Conservation (phyloP, 805 yeast species). For the Ogataea kodamae region DNA sequence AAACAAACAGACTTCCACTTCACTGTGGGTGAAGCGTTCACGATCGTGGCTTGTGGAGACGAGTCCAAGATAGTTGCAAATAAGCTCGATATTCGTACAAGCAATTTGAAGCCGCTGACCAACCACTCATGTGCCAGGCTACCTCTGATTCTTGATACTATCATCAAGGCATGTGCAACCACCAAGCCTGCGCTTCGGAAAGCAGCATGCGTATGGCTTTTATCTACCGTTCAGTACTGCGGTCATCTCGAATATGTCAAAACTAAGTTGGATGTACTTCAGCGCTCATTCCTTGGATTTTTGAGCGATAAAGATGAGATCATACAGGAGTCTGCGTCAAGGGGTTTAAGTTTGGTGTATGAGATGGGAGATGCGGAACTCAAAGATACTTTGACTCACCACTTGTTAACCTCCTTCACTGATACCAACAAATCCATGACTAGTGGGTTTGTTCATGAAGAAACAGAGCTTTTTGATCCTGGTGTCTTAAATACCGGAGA, state of each 20-base stretch:
- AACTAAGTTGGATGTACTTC: slow-evolving; percentile 55
- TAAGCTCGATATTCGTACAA: slow-evolving; percentile 51
- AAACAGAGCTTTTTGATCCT: slow-evolving; percentile 81
- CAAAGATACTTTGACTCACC: slow-evolving; percentile 69
- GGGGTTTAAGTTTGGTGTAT: slow-evolving; percentile 80
- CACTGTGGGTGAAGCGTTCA: slow-evolving; percentile 79
- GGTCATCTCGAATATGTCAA: slow-evolving; percentile 42
- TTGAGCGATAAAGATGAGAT: slow-evolving; percentile 80
- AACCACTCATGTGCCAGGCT: slow-evolving; percentile 11
- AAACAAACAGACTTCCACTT: slow-evolving; percentile 76
- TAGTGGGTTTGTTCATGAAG: slow-evolving; percentile 70
- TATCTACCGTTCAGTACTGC: slow-evolving; percentile 75
- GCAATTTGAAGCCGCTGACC: slow-evolving; percentile 10
- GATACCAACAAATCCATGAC: slow-evolving; percentile 52
- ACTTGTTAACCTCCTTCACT: slow-evolving; percentile 73
- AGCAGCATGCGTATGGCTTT: slow-evolving; percentile 81
- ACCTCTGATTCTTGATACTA: slow-evolving; percentile 39
- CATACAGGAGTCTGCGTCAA: slow-evolving; percentile 87
- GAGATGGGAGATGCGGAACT: slow-evolving; percentile 68
- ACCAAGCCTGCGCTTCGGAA: slow-evolving; percentile 74
- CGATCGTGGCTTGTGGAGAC: slow-evolving; percentile 76
- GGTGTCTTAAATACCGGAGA: slow-evolving; percentile 78
- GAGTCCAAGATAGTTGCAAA: slow-evolving; percentile 51
- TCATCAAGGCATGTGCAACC: slow-evolving; percentile 51
- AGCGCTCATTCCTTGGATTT: slow-evolving; percentile 70